Conservation (phyloP, 78 protist genomes). For the Protostelium mycophagum region DNA sequence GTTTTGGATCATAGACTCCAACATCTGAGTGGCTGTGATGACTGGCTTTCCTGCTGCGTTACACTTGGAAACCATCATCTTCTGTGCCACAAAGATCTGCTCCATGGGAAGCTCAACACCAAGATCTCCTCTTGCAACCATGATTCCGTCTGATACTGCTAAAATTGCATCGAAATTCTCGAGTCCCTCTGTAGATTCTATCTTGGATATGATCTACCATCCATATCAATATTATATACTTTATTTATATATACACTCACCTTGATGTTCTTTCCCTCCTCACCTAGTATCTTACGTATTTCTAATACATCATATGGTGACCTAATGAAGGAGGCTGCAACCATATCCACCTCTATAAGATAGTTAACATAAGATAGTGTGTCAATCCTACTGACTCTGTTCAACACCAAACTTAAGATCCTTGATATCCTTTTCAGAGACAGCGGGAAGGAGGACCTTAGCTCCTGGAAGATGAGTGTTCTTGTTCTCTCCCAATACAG, state of each 20-base stretch:
- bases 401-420: slow-evolving; percentile 78
- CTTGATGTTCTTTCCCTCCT: slow-evolving; percentile 23
- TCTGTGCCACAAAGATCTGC: slow-evolving; percentile 81
- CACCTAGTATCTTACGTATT: slow-evolving; percentile 57
- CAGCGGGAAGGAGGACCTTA: slow-evolving; percentile 76
- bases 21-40: slow-evolving; percentile 95
- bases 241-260: too few species aligned
- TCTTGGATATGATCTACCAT: slow-evolving; percentile 86
- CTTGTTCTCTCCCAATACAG: slow-evolving; percentile 65
- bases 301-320: slow-evolving; percentile 70
- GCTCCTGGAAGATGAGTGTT: slow-evolving; percentile 79
- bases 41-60: slow-evolving; percentile 81
- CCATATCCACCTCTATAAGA: slow-evolving; percentile 56
- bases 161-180: slow-evolving; percentile 83
- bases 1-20: slow-evolving; percentile 82
- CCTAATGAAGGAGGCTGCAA: slow-evolving; percentile 83
- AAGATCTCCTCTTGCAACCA: slow-evolving; percentile 97
- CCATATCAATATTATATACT: neutral
- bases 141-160: slow-evolving; percentile 84
- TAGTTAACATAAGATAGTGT: neutral
- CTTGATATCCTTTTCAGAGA: slow-evolving; percentile 72
- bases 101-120: slow-evolving; percentile 89
- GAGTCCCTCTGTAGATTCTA: slow-evolving; percentile 87
- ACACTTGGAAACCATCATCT: slow-evolving; percentile 83
- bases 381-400: slow-evolving; percentile 8